phyloP scores from a whole-genome alignment of 2,329 filamentous ascomycete species.

The Thielaviopsis cerberus region DNA sequence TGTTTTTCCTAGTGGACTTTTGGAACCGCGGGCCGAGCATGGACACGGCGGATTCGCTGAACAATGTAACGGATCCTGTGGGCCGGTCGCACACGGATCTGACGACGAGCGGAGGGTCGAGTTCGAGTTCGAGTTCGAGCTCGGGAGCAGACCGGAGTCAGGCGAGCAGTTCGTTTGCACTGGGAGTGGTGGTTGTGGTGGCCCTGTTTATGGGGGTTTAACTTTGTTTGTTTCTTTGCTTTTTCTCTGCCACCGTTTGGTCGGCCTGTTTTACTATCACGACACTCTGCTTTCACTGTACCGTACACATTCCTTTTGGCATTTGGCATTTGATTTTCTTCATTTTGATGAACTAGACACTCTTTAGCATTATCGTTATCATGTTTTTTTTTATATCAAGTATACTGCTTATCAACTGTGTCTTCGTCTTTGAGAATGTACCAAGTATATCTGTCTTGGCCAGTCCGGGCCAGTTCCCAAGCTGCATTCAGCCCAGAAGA shows the following conservation, averaged over 20 bases:
- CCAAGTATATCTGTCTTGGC: too few species aligned
- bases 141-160: background rate
- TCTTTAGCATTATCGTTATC: too few species aligned
- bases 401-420: too few species aligned
- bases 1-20: conserved; percentile 63
- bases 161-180: background rate
- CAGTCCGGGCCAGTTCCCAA: too few species aligned
- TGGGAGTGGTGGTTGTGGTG: background rate
- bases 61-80: conserved; percentile 22
- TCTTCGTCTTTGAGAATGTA: too few species aligned
- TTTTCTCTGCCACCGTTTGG: too few species aligned
- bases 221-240: background rate
- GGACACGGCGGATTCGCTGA: conserved; percentile 48
- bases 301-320: background rate
- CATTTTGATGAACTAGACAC: background rate
- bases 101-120: conserved; percentile 3
- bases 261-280: background rate
- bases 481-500: too few species aligned
- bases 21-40: conserved; percentile 56
- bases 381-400: too few species aligned
- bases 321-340: background rate
- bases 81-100: conserved; percentile 9
- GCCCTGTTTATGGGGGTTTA: background rate
- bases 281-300: background rate
- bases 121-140: background rate